Evolutionary conservation across 2,329 filamentous ascomycete genomes (phyloP).

Genomic region (Shiraia bambusicola): DNA sequence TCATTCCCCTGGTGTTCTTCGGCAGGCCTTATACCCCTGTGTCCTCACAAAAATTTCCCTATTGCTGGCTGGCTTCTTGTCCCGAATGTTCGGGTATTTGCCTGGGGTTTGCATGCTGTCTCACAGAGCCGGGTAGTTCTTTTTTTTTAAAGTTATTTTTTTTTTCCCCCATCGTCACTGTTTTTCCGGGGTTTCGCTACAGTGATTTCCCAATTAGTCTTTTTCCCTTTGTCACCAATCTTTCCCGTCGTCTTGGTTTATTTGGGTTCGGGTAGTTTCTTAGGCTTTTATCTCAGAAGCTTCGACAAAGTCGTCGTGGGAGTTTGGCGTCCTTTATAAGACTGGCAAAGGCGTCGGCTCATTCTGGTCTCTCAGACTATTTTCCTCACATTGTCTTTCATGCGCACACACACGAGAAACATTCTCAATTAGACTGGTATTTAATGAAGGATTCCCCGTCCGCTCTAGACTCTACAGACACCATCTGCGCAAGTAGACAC

Average conservation of each 20-base stretch:
- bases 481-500: slow-evolving; percentile 33
- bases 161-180: slow-evolving; percentile 11
- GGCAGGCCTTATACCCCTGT: slow-evolving; percentile 46
- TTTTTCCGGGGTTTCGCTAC: slow-evolving; percentile 17
- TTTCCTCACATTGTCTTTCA: slow-evolving; percentile 25
- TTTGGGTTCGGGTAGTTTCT: slow-evolving; percentile 13
- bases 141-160: too few relatives aligned
- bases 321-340: slow-evolving; percentile 38
- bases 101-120: slow-evolving; percentile 29
- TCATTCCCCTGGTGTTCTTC: slow-evolving; percentile 41
- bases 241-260: slow-evolving; percentile 21
- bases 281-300: slow-evolving; percentile 10
- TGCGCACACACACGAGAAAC: slow-evolving; percentile 27
- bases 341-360: slow-evolving; percentile 36
- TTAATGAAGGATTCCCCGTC: slow-evolving; percentile 45
- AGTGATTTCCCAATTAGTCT: slow-evolving; percentile 20
- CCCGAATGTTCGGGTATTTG: slow-evolving; percentile 27
- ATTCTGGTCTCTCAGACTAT: slow-evolving; percentile 18
- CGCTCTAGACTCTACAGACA: slow-evolving; percentile 42
- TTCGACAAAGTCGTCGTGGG: slow-evolving; percentile 25
- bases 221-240: slow-evolving; percentile 30
- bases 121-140: slow-evolving; percentile 22
- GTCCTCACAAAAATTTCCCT: slow-evolving; percentile 40
- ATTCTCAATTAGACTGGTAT: slow-evolving; percentile 42
- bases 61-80: slow-evolving; percentile 31